These are phyloP conservation scores for Bombardia bombarda DNA, from an alignment of 495 filamentous ascomycete species.

Conservation along the genomic window DNA sequence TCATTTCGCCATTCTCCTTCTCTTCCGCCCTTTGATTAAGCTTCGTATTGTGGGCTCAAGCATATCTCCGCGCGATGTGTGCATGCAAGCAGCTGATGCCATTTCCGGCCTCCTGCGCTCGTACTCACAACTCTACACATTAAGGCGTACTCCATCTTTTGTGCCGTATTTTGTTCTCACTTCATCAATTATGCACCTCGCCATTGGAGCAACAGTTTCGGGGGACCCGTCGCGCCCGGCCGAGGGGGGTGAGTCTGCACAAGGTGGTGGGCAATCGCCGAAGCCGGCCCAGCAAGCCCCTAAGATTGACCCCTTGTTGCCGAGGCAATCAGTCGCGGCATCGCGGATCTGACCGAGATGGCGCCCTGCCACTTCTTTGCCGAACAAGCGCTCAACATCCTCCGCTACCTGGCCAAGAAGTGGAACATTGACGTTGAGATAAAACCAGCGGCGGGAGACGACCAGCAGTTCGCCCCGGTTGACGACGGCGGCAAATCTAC, in stretches of 20 bases:
- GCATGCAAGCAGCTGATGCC: conserved; percentile 51
- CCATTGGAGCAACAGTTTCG: conserved; percentile 29
- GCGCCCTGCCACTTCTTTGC: conserved; percentile 52
- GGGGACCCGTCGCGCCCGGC: conserved; percentile 5
- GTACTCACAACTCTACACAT: conserved; percentile 51
- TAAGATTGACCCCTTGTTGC: conserved; percentile 23
- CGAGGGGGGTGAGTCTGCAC: no score
- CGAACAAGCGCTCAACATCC: conserved; percentile 48
- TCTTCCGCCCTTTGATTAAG: conserved; percentile 60
- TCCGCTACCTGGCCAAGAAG: conserved; percentile 44
- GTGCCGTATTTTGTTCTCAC: conserved; percentile 55
- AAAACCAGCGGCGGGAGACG: conserved; percentile 6
- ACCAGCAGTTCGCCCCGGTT: conserved; percentile 1
- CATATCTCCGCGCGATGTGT: conserved; percentile 56
- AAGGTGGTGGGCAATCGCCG: conserved; percentile 11
- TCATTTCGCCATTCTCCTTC: conserved; percentile 52
- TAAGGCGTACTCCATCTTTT: conserved; percentile 48
- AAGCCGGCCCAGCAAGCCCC: conserved; percentile 12
- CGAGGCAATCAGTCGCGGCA: conserved; percentile 33
- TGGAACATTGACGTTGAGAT: conserved; percentile 49
- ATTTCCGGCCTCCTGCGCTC: conserved; percentile 49
- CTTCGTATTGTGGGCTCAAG: conserved; percentile 48
- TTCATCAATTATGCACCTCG: conserved; percentile 50
- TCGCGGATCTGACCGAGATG: conserved; percentile 49
- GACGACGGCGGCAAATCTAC: conserved; percentile 18